Base-by-base conservation (phyloP, 1,284 basidiomycete genomes). In the Athelia psychrophila region DNA sequence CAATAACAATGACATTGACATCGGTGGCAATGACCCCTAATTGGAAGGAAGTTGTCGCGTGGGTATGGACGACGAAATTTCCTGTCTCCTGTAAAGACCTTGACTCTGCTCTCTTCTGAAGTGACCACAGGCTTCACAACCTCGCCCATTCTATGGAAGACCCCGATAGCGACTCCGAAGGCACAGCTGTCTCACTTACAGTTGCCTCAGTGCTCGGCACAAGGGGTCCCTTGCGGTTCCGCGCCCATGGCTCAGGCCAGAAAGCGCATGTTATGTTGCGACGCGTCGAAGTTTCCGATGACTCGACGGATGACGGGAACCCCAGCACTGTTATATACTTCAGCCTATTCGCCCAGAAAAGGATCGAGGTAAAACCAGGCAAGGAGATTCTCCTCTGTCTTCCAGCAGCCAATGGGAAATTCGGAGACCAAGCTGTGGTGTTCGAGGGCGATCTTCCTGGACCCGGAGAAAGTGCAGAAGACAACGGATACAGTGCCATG, bases 321-420 rank as follows among this genome's bases (percentile, higher is more conserved):
- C 58, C 59, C 15, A 57, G 60, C 20, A 59, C 65, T 23, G 60
- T 77, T 51, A 73, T 77, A 24, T 78, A 76, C 63, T 86, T 84
- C 61, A 78, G 74, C 60, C 67, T 86, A 8, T 82, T 84, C 62
- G 81, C 84, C 3, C 74, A 77, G 56, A 86, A 86, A 68, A 70
- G 79, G 54, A 82, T 86, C 61, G 80, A 81, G 60, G 76, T 84
- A 58, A 84, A 78, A 60, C 79, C 83, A 10, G 84, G 84, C 52
- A 84, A 83, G 64, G 81, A 83, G 65, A 79, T 86, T 46, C 71
- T 85, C 36, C 73, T 86, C 51, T 75, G 81, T 4, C 69, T 86
- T 32, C 27, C 27, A 30, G 27, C 27, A 30, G 77, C 74, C 45
- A 69, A 74, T 27, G 70, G 69, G 38, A 76, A 67, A 10, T 78